phyloP scores from a whole-genome alignment of 1,284 basidiomycete species.

The Mycosarcoma maydis region DNA sequence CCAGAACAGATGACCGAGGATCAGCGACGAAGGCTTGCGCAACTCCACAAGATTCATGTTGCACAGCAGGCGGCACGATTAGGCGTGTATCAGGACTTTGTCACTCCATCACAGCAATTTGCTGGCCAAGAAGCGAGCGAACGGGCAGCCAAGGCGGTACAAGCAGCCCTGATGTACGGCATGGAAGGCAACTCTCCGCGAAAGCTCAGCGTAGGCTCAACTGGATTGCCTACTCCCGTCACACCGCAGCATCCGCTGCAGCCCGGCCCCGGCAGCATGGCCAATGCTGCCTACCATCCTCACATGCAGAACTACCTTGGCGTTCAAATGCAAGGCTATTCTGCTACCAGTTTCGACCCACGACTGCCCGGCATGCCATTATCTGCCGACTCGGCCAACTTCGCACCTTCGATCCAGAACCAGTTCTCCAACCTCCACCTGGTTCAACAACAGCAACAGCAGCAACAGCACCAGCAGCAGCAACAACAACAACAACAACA shows the following conservation, averaged over 20 bases:
- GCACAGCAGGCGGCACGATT: constrained; percentile 36
- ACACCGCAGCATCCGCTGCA: constrained; percentile 47
- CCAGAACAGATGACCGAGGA: constrained; percentile 42
- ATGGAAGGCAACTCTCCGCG: constrained; percentile 47
- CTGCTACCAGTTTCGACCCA: constrained; percentile 19
- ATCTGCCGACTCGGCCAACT: constrained; percentile 34
- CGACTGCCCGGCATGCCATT: constrained; percentile 33
- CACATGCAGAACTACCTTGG: constrained; percentile 9
- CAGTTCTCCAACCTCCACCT: constrained; percentile 39
- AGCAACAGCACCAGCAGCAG: too few relatives aligned
- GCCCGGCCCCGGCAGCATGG: constrained; percentile 22
- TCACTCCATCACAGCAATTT: constrained; percentile 45
- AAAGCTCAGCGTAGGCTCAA: constrained; percentile 35
- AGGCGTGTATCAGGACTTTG: constrained; percentile 48
- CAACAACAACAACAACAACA: constrained; percentile 17
- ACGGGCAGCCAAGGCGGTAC: constrained; percentile 45
- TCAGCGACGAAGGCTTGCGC: constrained; percentile 33
- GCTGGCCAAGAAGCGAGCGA: constrained; percentile 46
- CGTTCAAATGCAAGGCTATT: constrained; percentile 18
- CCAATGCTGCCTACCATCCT: constrained; percentile 1
- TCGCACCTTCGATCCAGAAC: constrained; percentile 40
- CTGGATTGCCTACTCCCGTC: constrained; percentile 41
- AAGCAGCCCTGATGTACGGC: constrained; percentile 51
- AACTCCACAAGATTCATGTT: constrained; percentile 48
- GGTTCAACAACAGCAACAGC: constrained; percentile 16